Base-by-base conservation (phyloP, 148 eudicot species). In the Camellia sinensis region DNA sequence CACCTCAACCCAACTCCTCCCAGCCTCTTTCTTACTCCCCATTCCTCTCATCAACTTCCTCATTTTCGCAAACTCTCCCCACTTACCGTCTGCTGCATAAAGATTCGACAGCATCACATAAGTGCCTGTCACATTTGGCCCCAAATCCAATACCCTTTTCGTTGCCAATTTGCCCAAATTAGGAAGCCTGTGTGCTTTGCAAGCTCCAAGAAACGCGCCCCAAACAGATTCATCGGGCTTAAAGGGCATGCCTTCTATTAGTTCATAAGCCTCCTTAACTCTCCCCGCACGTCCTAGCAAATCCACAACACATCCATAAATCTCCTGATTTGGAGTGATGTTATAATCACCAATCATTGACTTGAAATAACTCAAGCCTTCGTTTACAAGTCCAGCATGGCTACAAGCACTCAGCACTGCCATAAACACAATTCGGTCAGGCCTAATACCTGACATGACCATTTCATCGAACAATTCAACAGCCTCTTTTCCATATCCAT, bases 141-240 rank as follows among this genome's bases (percentile, higher is more conserved):
- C 83, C 77, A 89, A 81, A 45, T 87, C 90, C 77, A 84, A 78
- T 63, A 90, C 85, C 81, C 82, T 87, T n/a, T 69, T 75, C 53
- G 87, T 87, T 0, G 90, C 94, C 83, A 87, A 76, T 69, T 90
- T 90, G 56, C 89, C 92, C 74, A 92, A 82, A 78, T 85, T 82
- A 17, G 90, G 90, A 83, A 84, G 74, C 82, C 86, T 87, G 84
- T 95, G 92, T 75, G 94, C 94, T 78, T 88, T 93, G 76, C 96
- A 93, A 45, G 98, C 92, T 67, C 96, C 98, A 67, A 95, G 85
- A 85, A 93, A 90, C 46, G 94, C 94, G 52, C 93, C 96, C 98
- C 97, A 93, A 69, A 95, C 94, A 64, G 91, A 87, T 79, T 95
- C 97, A 85, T 86, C 89, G 9, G 98, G 97, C 74, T 85, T 86